Evolutionary conservation across 2,329 filamentous ascomycete species (phyloP).

Genomic region (Gyromitra esculenta): DNA sequence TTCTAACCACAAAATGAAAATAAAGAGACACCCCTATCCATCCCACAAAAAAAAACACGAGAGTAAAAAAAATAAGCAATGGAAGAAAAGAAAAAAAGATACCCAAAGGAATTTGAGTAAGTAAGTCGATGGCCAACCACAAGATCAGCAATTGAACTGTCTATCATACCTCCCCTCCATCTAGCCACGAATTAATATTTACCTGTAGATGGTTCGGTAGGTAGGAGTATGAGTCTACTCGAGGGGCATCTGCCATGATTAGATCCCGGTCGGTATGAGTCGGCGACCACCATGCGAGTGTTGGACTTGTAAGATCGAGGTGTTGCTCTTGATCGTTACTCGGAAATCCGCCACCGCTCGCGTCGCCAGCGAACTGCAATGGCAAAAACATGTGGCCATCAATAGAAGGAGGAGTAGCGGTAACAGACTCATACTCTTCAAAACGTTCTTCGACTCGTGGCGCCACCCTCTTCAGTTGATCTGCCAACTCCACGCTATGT

Average conservation of each 20-base stretch:
- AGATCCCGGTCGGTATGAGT: not conserved
- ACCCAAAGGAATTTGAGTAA: not conserved
- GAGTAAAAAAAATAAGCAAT: not conserved
- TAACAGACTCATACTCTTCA: constrained; percentile 23
- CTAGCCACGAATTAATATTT: constrained; percentile 14
- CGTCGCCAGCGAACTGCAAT: too few species aligned
- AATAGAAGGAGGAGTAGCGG: not conserved
- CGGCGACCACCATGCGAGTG: constrained; percentile 2
- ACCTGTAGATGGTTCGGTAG: not conserved
- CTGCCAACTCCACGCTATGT: constrained; percentile 22
- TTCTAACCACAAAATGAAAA: not conserved
- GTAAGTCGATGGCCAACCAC: not conserved
- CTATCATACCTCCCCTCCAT: not conserved
- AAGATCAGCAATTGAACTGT: not conserved
- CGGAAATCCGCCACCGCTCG: not conserved
- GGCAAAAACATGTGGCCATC: not conserved
- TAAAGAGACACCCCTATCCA: not conserved
- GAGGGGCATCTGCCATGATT: constrained; percentile 21
- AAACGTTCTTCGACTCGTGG: constrained; percentile 27
- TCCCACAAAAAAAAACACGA: not conserved
- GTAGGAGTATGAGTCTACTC: not conserved
- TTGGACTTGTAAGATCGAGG: not conserved
- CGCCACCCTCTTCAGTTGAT: constrained; percentile 22
- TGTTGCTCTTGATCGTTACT: not conserved
- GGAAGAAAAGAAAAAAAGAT: not conserved